Percentiles rank a stretch among this genome's conserved stretches.
Evolutionary conservation across 2,329 filamentous ascomycete genomes (phyloP).

Genomic region (Cladosporium sp.): DNA sequence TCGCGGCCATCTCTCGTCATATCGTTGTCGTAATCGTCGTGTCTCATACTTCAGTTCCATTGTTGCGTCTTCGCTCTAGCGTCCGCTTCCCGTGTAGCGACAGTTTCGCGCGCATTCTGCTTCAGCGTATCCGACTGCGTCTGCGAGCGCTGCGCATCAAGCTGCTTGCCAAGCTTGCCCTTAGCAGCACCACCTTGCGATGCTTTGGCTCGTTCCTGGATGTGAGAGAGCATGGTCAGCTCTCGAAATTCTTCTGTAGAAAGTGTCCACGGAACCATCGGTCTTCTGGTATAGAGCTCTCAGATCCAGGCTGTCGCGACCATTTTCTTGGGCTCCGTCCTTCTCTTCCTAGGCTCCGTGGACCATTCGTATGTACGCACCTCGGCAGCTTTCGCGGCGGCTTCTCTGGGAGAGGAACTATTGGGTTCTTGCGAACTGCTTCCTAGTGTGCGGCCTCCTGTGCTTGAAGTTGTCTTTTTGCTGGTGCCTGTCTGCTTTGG

Average conservation of each 20-base stretch:
- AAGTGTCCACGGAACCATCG: too few species aligned
- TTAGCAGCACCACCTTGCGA: conserved; percentile 42
- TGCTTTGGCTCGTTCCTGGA: conserved; percentile 59
- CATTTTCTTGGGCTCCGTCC: conserved; percentile 11
- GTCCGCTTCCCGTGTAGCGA: conserved; percentile 64
- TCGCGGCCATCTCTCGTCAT: too few species aligned
- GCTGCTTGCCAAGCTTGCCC: conserved; percentile 65
- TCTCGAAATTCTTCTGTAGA: too few species aligned
- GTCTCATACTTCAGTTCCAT: conserved; percentile 31
- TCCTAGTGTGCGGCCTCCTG: conserved; percentile 57
- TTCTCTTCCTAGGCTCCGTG: background rate
- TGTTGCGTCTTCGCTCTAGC: conserved; percentile 51
- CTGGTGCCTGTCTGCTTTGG: background rate
- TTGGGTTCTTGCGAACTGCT: conserved; percentile 25
- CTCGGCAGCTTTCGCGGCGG: conserved; percentile 79
- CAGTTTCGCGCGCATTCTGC: conserved; percentile 62
- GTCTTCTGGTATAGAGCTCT: too few species aligned
- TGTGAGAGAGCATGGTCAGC: conserved; percentile 10
- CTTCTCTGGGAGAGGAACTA: conserved; percentile 46
- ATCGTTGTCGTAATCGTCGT: too few species aligned
- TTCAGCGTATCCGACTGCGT: conserved; percentile 64
- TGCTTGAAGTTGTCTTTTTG: conserved; percentile 38
- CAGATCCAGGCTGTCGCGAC: conserved; percentile 18
- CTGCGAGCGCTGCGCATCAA: conserved; percentile 71
- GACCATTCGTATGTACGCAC: conserved; percentile 46